phyloP scores from a whole-genome alignment of 176 grass and related monocot genomes.

The Triticum monococcum region DNA sequence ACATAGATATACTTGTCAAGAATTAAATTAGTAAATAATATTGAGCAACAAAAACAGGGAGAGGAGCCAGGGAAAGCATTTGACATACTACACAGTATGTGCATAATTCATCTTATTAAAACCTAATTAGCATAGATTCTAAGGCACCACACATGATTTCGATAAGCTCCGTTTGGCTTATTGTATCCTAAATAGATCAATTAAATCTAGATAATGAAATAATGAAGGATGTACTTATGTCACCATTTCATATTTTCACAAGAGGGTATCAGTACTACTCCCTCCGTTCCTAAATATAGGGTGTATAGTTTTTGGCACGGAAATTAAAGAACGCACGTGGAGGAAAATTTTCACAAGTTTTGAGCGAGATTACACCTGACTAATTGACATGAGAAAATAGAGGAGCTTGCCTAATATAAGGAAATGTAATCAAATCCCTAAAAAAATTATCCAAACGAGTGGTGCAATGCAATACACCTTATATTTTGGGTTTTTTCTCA shows the following conservation, averaged over 20 bases:
- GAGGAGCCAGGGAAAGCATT: not conserved
- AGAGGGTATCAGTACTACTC: too few relatives aligned
- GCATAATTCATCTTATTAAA: not conserved
- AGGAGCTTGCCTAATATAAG: too few relatives aligned
- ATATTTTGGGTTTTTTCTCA: too few relatives aligned
- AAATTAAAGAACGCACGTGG: too few relatives aligned
- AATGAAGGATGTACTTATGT: not conserved
- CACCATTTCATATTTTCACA: not conserved
- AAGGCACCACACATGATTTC: not conserved
- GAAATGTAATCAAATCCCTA: too few relatives aligned
- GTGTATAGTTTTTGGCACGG: too few relatives aligned
- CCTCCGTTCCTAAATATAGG: too few relatives aligned
- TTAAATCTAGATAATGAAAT: not conserved
- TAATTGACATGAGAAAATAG: too few relatives aligned
- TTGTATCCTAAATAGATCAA: not conserved
- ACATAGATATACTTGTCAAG: not conserved
- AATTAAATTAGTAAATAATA: not conserved
- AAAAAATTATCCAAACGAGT: too few relatives aligned
- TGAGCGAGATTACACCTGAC: too few relatives aligned
- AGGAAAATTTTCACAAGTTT: too few relatives aligned
- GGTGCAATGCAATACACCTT: too few relatives aligned
- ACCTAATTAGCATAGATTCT: not conserved
- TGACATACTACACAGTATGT: not conserved
- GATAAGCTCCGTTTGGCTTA: not conserved
- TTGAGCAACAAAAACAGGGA: not conserved